phyloP scores from a whole-genome alignment of 2,329 filamentous ascomycete genomes.

The Pseudogymnoascus destructans region DNA sequence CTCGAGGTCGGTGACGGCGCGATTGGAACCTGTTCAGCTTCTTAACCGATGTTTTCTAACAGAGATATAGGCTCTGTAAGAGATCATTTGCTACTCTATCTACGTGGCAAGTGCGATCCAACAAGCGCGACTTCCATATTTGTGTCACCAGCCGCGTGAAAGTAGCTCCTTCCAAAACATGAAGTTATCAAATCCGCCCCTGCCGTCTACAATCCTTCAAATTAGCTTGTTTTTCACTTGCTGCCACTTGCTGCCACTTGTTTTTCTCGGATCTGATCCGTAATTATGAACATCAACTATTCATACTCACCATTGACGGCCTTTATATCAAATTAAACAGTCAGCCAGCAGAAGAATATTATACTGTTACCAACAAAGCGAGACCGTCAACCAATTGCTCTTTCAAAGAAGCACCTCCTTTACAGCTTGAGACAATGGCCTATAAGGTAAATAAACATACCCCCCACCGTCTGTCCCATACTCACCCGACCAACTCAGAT shows the following conservation, averaged over 20 bases:
- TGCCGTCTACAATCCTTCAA: too few species aligned
- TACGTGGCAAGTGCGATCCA: background rate
- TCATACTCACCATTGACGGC: background rate
- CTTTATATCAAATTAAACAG: background rate
- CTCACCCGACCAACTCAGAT: background rate
- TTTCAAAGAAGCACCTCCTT: background rate
- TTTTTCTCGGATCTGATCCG: background rate
- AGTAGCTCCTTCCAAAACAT: background rate
- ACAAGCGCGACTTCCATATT: background rate
- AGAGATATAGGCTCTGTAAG: too few species aligned
- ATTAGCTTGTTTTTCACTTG: too few species aligned
- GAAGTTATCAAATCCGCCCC: background rate
- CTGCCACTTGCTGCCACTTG: background rate
- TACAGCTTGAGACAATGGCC: background rate
- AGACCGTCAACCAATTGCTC: background rate
- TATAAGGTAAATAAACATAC: background rate
- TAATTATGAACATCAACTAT: background rate
- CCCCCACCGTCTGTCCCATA: background rate
- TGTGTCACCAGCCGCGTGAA: background rate
- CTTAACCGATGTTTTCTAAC: too few species aligned
- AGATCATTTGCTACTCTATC: too few species aligned
- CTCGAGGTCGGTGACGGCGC: background rate
- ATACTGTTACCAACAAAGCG: background rate
- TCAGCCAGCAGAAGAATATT: background rate
- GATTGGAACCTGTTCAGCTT: background rate